Evolutionary conservation across 2,329 filamentous ascomycete species (phyloP).

Genomic region (Pseudocercospora crystallina): DNA sequence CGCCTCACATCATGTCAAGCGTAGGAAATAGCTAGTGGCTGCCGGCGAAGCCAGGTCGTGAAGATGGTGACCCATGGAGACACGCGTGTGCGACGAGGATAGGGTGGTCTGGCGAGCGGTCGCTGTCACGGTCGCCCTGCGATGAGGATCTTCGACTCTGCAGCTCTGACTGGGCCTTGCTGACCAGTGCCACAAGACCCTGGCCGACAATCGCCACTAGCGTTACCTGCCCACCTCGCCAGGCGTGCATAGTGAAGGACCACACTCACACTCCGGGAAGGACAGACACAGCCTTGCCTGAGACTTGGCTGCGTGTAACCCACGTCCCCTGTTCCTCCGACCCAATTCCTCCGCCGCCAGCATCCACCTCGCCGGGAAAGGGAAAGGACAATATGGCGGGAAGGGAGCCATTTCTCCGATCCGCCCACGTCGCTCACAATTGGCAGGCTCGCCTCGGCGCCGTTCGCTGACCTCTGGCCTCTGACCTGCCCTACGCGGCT

Average conservation of each 20-base stretch:
- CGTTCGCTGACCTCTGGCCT: constrained; percentile 7
- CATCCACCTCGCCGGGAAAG: not conserved
- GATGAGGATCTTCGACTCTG: not conserved
- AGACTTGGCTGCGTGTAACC: not conserved
- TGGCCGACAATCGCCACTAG: too few species aligned
- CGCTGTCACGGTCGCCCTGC: too few species aligned
- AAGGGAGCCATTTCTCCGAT: constrained; percentile 1
- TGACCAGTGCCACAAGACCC: not conserved
- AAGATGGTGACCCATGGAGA: too few species aligned
- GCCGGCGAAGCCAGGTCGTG: too few species aligned
- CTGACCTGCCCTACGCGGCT: not conserved
- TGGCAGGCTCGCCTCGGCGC: constrained; percentile 18
- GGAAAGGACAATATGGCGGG: not conserved
- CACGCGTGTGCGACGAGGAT: too few species aligned
- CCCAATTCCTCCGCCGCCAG: not conserved
- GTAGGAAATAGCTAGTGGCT: too few species aligned
- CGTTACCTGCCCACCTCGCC: too few species aligned
- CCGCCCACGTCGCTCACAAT: not conserved
- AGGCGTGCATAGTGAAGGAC: not conserved
- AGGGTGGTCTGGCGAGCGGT: too few species aligned
- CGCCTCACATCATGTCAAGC: not conserved
- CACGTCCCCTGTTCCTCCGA: not conserved
- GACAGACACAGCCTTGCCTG: not conserved
- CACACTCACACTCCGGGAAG: not conserved
- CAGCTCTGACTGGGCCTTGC: not conserved